phyloP scores from a whole-genome alignment of 371 early-diverging fungal species.

The Mortierella sp. region DNA sequence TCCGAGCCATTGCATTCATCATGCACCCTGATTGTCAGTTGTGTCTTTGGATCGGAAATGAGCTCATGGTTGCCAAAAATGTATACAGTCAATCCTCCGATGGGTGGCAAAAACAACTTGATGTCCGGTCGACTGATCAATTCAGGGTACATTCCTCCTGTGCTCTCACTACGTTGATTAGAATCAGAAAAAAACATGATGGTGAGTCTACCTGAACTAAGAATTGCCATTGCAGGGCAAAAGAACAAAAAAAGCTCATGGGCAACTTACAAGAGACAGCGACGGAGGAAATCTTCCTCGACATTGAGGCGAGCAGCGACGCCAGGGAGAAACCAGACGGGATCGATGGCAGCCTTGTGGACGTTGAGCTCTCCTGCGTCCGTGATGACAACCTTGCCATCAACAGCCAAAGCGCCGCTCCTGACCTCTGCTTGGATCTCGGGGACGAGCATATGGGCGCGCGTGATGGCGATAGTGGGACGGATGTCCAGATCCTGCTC shows the following conservation, averaged over 20 bases:
- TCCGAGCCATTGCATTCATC: conserved; percentile 96
- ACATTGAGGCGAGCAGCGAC: conserved; percentile 93
- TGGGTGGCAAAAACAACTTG: conserved; percentile 95
- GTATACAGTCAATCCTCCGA: conserved; percentile 94
- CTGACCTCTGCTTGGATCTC: conserved; percentile 89
- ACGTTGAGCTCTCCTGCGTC: conserved; percentile 89
- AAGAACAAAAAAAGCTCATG: conserved; percentile 17
- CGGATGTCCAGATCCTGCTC: conserved; percentile 87
- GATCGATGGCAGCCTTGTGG: conserved; percentile 95
- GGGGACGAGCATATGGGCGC: conserved; percentile 94
- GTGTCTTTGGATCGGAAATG: conserved; percentile 86
- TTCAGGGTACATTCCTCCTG: conserved; percentile 97
- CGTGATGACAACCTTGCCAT: conserved; percentile 88
- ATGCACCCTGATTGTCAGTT: conserved; percentile 92
- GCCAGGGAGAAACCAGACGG: conserved; percentile 97
- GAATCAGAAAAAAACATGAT: not conserved
- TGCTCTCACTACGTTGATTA: conserved; percentile 67
- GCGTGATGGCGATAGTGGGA: conserved; percentile 95
- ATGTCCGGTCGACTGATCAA: conserved; percentile 95
- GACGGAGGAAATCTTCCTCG: conserved; percentile 86
- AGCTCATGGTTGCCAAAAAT: conserved; percentile 92
- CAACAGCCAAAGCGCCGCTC: conserved; percentile 75
- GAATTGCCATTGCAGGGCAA: too few relatives aligned
- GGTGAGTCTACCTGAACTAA: too few relatives aligned
- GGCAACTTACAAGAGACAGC: conserved; percentile 77